Evolutionary conservation across 73 alveolate genomes (phyloP).

Genomic region (Urostyla sp.): DNA sequence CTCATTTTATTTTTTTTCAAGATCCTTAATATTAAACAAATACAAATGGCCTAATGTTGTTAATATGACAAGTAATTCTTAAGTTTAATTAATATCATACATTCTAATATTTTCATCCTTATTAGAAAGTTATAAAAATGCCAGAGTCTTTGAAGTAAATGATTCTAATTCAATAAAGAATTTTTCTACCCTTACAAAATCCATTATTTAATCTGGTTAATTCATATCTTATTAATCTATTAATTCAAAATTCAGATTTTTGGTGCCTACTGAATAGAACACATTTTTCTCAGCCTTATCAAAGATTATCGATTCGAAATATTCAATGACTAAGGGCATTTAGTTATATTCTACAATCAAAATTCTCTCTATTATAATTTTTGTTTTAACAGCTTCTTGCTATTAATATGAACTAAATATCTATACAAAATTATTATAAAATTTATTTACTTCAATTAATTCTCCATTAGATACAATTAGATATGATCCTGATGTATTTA

Average conservation of each 20-base stretch:
- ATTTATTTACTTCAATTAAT: slow-evolving; percentile 12
- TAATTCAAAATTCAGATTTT: slow-evolving; percentile 50
- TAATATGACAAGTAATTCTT: slow-evolving; percentile 4
- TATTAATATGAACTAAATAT: slow-evolving; percentile 23
- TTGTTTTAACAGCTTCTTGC: background rate
- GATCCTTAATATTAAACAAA: background rate
- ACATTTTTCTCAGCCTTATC: slow-evolving; percentile 62
- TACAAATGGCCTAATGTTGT: slow-evolving; percentile 2
- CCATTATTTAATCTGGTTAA: background rate
- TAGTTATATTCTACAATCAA: slow-evolving; percentile 18
- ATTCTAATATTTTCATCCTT: slow-evolving; percentile 13
- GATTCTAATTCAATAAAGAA: slow-evolving; percentile 63
- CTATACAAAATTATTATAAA: background rate
- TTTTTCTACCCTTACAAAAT: slow-evolving; percentile 55
- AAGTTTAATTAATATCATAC: background rate
- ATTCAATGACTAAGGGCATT: slow-evolving; percentile 41
- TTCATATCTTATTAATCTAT: slow-evolving; percentile 12
- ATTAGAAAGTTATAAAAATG: background rate
- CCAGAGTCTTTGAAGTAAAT: slow-evolving; percentile 61
- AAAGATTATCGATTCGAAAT: slow-evolving; percentile 42
- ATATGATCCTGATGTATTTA: slow-evolving; percentile 40
- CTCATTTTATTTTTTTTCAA: background rate
- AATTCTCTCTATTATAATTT: slow-evolving; percentile 13
- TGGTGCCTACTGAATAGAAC: slow-evolving; percentile 59
- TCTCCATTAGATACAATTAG: slow-evolving; percentile 23